Evolutionary conservation across 305 asterid species (phyloP).

Genomic region (Salvia sclarea): DNA sequence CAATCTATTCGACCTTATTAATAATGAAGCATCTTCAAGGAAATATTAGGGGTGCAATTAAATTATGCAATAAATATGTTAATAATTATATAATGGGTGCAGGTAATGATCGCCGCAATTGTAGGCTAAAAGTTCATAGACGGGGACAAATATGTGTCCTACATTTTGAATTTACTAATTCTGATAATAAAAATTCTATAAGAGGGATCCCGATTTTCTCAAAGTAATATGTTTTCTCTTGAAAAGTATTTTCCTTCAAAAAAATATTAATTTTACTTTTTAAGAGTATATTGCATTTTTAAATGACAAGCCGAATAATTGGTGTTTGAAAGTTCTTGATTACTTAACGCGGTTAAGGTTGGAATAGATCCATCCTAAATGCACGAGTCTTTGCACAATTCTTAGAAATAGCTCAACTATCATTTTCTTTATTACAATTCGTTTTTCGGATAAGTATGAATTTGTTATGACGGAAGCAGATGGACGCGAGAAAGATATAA

Average conservation of each 20-base stretch:
- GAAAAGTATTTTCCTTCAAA: background rate
- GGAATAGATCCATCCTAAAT: conserved; percentile 6
- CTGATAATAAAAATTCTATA: background rate
- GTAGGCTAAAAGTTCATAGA: conserved; percentile 2
- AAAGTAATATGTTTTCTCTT: background rate
- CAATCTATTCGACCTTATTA: too few relatives aligned
- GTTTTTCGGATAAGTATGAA: background rate
- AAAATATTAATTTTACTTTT: background rate
- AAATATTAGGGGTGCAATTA: background rate
- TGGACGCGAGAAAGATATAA: too few relatives aligned
- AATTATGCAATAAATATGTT: background rate
- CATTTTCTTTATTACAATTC: background rate
- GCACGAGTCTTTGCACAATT: background rate
- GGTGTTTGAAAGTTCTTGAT: background rate
- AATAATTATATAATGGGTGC: background rate
- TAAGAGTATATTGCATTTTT: background rate
- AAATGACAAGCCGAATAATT: background rate
- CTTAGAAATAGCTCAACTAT: background rate
- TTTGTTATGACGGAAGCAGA: too few relatives aligned
- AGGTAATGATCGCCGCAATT: conserved; percentile 14
- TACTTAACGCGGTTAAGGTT: conserved; percentile 6
- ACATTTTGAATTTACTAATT: background rate
- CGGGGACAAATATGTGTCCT: background rate
- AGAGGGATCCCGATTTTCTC: background rate
- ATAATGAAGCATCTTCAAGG: too few relatives aligned